phyloP scores from a whole-genome alignment of 2,329 filamentous ascomycete species.

The Ramichloridium luteum region DNA sequence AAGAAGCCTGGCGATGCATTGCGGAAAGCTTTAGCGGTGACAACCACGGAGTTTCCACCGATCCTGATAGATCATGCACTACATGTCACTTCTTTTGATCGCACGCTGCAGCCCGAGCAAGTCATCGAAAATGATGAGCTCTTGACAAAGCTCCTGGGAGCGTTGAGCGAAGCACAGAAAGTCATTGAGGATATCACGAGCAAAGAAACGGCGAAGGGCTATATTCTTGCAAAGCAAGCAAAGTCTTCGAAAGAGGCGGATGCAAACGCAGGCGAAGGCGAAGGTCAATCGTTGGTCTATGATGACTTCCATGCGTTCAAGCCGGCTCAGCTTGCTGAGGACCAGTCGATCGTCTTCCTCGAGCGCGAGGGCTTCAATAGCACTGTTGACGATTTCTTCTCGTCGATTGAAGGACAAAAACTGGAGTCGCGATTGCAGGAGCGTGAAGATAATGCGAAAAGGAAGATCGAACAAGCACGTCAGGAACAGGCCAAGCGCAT shows the following conservation, averaged over 20 bases:
- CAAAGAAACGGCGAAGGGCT: constrained; percentile 58
- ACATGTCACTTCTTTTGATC: constrained; percentile 56
- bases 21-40: constrained; percentile 66
- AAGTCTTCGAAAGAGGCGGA: constrained; percentile 17
- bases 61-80: constrained; percentile 80
- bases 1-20: constrained; percentile 63
- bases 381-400: constrained; percentile 94
- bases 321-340: constrained; percentile 63
- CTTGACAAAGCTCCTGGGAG: constrained; percentile 53
- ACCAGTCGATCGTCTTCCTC: constrained; percentile 54
- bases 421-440: constrained; percentile 73
- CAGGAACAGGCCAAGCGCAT: constrained; percentile 76
- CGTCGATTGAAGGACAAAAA: constrained; percentile 87
- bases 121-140: constrained; percentile 55
- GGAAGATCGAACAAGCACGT: constrained; percentile 73
- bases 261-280: constrained; percentile 15
- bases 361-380: constrained; percentile 79
- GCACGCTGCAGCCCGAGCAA: constrained; percentile 52
- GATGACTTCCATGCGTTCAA: constrained; percentile 93
- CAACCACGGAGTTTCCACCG: constrained; percentile 80
- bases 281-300: constrained; percentile 49
- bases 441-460: constrained; percentile 66
- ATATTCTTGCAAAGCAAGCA: constrained; percentile 65
- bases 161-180: constrained; percentile 57
- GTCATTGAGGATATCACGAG: constrained; percentile 58